Conservation (phyloP, 208 protist genomes). For the Leishmania braziliensis region DNA sequence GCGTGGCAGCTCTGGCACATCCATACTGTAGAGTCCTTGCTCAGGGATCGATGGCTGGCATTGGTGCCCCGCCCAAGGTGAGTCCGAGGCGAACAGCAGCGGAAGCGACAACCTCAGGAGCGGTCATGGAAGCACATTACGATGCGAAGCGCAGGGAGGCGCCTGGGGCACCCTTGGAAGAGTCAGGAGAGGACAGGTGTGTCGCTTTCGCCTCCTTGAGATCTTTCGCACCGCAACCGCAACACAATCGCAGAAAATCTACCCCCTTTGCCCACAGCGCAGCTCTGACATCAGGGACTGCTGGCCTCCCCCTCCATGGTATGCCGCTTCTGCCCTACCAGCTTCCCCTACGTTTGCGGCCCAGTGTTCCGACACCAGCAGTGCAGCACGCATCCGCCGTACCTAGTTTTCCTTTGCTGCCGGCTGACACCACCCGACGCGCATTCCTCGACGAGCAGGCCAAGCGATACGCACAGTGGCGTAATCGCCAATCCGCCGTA, state of each 20-base stretch:
- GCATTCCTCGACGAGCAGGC: constrained; percentile 23
- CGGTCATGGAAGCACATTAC: background rate
- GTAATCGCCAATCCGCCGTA: constrained; percentile 17
- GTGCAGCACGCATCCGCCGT: background rate
- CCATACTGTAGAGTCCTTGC: constrained; percentile 22
- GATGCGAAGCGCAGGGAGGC: background rate
- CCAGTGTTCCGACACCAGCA: background rate
- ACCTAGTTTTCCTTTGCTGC: background rate
- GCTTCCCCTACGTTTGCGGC: constrained; percentile 24
- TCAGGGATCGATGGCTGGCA: constrained; percentile 11
- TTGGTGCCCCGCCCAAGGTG: constrained; percentile 6
- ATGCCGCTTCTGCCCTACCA: constrained; percentile 15
- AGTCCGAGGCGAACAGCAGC: background rate
- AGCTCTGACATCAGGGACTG: background rate
- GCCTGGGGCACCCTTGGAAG: background rate
- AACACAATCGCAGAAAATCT: background rate
- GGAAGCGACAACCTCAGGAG: too few relatives aligned
- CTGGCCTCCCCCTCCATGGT: background rate
- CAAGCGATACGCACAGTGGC: constrained; percentile 28
- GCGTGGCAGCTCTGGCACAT: background rate
- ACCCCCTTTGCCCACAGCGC: background rate
- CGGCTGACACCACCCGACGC: background rate
- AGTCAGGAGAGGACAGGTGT: background rate
- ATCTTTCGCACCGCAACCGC: background rate
- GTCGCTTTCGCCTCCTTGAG: background rate